Evolutionary conservation across 345 rosid genomes (phyloP).

Genomic region (Pugionium cornutum): DNA sequence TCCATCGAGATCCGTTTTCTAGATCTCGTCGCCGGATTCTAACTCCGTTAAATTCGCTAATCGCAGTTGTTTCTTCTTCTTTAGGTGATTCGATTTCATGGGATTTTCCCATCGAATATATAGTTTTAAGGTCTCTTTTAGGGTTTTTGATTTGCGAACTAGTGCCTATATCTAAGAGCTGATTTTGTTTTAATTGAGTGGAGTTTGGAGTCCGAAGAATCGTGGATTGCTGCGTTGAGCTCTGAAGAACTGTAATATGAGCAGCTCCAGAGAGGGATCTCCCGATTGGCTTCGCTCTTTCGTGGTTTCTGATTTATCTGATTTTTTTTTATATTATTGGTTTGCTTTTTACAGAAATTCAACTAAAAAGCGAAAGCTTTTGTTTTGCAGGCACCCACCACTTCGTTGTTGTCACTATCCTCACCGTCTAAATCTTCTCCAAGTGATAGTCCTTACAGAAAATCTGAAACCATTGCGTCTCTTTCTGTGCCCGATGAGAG

Average conservation of each 20-base stretch:
- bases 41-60: not conserved
- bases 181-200: constrained; percentile 2
- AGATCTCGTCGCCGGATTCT: constrained; percentile 6
- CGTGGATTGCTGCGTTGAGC: constrained; percentile 21
- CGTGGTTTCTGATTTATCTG: constrained; percentile 47
- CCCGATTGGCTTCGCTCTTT: constrained; percentile 80
- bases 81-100: constrained; percentile 24
- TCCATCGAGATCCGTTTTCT: constrained; percentile 4
- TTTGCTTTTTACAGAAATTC: not conserved
- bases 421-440: constrained; percentile 58
- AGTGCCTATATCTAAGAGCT: constrained; percentile 3
- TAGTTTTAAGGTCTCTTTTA: not conserved
- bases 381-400: constrained; percentile 57
- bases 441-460: constrained; percentile 43
- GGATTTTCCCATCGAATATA: not conserved
- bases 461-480: constrained; percentile 35
- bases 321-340: not conserved
- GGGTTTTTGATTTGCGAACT: constrained; percentile 26
- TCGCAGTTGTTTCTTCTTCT: not conserved
- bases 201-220: constrained; percentile 4
- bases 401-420: constrained; percentile 51
- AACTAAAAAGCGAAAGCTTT: constrained; percentile 17
- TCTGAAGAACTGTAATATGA: constrained; percentile 45
- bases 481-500: constrained; percentile 29
- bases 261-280: constrained; percentile 71